Base-by-base conservation (phyloP, 139 green algal species). In the Chlamydomonas incerta region DNA sequence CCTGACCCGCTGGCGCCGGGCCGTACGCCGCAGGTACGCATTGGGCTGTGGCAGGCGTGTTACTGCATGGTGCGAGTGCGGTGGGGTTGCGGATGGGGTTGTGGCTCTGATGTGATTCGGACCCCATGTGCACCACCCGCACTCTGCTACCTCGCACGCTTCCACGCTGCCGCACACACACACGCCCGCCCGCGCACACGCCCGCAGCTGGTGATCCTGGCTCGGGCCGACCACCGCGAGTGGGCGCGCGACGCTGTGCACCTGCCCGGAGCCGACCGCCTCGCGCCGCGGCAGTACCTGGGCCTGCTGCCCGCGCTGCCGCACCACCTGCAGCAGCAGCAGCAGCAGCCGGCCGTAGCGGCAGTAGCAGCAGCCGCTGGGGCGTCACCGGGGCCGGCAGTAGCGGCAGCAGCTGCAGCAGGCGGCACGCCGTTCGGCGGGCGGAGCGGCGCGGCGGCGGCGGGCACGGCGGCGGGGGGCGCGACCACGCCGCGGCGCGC, bases 221-320 rank as follows among this genome's bases (percentile, higher is more conserved):
- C 72, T 31, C 58, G 74, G 57, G 41, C 46, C 62, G 82, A 87
- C 73, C 72, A 87, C 33, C 62, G 77, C 26, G 77, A 83, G 77
- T 83, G 77, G 77, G 77, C 77, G 18, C 77, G 77, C 0, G 77
- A 83, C 77, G 26, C 77, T 2, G 63, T 83, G 50, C 77, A 65
- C 24, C 77, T 83, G 77, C 67, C 67, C 23, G 76, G 46, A 0
- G 46, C 77, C 1, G 63, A 41, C n/a, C 29, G 63, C 62, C 35
- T 29, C 57, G 77, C 57, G 14, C 77, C 63, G 0, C 37, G 41
- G 26, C 83, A 91, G 41, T 93, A 87, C 47, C n/a, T 71, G 55
- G 74, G 74, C 33, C 73, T 92, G 18, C 81, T 91, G 58, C 90
- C 90, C 3, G 91, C 88, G 5, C 29, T 85, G 66, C 66, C 80